Percentiles rank a stretch among this genome's conserved stretches.
phyloP scores from a whole-genome alignment of 179 eudicot species.

The Nepenthes alata region DNA sequence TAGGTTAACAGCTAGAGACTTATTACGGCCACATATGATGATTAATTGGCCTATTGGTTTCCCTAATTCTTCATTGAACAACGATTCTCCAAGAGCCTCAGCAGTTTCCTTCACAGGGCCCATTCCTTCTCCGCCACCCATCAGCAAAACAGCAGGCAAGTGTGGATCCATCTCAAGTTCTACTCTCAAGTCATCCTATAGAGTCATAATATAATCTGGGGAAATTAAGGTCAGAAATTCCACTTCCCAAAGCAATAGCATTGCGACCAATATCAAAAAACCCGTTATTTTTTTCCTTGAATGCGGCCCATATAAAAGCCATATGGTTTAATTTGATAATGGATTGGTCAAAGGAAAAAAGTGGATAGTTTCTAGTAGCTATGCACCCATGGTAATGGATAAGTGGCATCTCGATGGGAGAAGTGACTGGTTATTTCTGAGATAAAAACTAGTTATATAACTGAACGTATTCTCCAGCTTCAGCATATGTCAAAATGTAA shows the following conservation, averaged over 20 bases:
- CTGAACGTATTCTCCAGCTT: no score
- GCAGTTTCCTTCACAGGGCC: slow-evolving; percentile 92
- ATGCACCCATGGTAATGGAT: no score
- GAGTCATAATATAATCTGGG: neutral
- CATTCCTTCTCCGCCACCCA: slow-evolving; percentile 99
- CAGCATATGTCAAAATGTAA: no score
- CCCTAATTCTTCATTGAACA: slow-evolving; percentile 34
- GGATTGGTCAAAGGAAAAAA: no score
- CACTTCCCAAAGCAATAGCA: neutral
- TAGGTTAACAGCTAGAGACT: slow-evolving; percentile 36
- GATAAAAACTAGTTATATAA: no score
- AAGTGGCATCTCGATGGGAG: no score
- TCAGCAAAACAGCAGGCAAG: slow-evolving; percentile 70
- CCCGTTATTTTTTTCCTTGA: no score
- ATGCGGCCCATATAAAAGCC: no score
- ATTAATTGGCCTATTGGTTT: slow-evolving; percentile 71
- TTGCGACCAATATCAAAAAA: neutral
- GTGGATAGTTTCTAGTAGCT: no score
- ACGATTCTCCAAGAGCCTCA: slow-evolving; percentile 54
- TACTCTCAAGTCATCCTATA: slow-evolving; percentile 63
- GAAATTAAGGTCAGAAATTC: neutral
- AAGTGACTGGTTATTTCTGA: no score
- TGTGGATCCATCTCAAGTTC: slow-evolving; percentile 71
- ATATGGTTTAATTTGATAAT: no score
- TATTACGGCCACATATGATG: slow-evolving; percentile 76